These are phyloP conservation scores for Coemansia sp. DNA, from an alignment of 192 early-diverging fungal species.

Conservation along the genomic window DNA sequence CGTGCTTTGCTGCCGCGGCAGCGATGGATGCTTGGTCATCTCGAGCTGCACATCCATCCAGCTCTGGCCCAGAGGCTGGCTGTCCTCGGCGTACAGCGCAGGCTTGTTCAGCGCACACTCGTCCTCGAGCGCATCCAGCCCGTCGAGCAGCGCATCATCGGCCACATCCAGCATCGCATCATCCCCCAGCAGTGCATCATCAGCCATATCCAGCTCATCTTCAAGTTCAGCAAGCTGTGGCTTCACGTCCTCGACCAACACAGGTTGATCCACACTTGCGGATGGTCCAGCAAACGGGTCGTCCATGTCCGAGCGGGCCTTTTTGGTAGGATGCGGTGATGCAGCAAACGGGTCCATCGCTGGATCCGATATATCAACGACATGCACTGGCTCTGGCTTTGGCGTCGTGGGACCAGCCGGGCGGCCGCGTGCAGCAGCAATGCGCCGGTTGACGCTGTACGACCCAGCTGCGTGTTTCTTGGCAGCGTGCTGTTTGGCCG, in stretches of 20 bases:
- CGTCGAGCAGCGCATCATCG: conserved; percentile 31
- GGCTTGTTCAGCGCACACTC: conserved; percentile 8
- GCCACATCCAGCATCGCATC: conserved; percentile 24
- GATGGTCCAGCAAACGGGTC: conserved; percentile 20
- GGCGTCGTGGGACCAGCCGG: background rate
- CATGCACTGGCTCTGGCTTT: conserved; percentile 14
- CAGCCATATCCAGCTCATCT: conserved; percentile 11
- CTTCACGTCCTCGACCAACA: background rate
- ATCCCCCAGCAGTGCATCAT: conserved; percentile 31
- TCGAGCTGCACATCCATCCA: conserved; percentile 48
- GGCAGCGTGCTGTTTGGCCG: conserved; percentile 1
- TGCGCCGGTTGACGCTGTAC: conserved; percentile 35
- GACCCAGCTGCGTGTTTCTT: conserved; percentile 1
- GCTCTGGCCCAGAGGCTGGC: conserved; percentile 34
- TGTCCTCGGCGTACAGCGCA: conserved; percentile 19
- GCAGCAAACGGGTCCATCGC: conserved; percentile 29
- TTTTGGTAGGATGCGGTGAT: conserved; percentile 21
- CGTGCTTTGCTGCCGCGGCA: background rate
- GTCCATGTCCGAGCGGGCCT: conserved; percentile 17
- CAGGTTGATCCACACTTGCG: background rate
- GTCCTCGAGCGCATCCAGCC: conserved; percentile 18
- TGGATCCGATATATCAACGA: conserved; percentile 29
- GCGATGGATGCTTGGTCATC: conserved; percentile 6
- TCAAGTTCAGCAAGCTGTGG: background rate
- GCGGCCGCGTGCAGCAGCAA: conserved; percentile 7